phyloP scores from a whole-genome alignment of 2,329 filamentous ascomycete species.

The Botrytis byssoidea region DNA sequence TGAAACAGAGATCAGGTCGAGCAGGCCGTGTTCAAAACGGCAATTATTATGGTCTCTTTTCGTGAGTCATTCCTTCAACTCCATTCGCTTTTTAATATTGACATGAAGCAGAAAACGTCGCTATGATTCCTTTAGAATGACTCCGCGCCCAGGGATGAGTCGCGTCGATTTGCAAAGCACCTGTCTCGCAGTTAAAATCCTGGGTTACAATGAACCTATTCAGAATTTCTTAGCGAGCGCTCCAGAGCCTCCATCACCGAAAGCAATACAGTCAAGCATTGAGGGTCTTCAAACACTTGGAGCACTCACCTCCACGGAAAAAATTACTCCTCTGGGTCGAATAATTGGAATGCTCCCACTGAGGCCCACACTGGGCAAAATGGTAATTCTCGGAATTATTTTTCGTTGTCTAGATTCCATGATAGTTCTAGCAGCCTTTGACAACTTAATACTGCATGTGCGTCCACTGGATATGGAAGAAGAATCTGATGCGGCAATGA shows the following conservation, averaged over 20 bases:
- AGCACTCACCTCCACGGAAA: constrained; percentile 74
- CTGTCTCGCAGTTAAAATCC: constrained; percentile 92
- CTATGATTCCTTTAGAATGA: constrained; percentile 73
- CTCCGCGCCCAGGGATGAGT: constrained; percentile 84
- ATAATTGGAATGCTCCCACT: constrained; percentile 89
- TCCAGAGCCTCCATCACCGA: constrained; percentile 77
- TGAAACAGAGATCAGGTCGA: constrained; percentile 88
- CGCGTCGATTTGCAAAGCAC: constrained; percentile 89
- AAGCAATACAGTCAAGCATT: constrained; percentile 81
- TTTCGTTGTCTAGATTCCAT: constrained; percentile 88
- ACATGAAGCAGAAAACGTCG: constrained; percentile 49
- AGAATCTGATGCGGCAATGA: constrained; percentile 69
- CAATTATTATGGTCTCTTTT: constrained; percentile 87
- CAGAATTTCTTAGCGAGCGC: constrained; percentile 76
- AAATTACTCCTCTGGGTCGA: constrained; percentile 79
- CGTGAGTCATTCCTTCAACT: constrained; percentile 54
- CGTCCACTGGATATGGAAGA: constrained; percentile 73
- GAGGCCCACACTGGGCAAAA: constrained; percentile 83
- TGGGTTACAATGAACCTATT: constrained; percentile 75
- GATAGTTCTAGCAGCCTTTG: constrained; percentile 80
- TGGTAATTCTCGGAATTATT: constrained; percentile 89
- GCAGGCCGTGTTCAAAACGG: constrained; percentile 89
- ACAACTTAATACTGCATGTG: constrained; percentile 83
- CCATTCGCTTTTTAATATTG: neutral
- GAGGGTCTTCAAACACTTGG: constrained; percentile 78